phyloP scores from a whole-genome alignment of 495 filamentous ascomycete species.

The Symbiotaphrina buchneri region DNA sequence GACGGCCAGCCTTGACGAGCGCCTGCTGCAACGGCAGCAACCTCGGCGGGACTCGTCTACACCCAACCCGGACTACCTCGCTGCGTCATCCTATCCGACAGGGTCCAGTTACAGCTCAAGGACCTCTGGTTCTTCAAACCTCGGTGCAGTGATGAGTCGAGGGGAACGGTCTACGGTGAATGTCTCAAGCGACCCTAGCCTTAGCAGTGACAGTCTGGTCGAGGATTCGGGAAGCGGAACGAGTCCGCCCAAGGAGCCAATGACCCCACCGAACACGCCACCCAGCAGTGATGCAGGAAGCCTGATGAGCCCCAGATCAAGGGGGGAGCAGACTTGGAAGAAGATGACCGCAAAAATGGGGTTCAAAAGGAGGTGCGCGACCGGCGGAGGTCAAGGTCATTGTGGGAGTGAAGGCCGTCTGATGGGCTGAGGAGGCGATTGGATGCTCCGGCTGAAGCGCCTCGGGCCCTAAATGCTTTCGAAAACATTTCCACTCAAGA shows the following conservation, averaged over 20 bases:
- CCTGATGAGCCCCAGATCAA: constrained; percentile 25
- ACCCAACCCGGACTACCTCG: constrained; percentile 1
- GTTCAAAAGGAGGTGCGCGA: constrained; percentile 33
- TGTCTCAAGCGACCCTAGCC: too few species aligned
- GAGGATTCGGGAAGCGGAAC: constrained; percentile 22
- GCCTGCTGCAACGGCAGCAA: constrained; percentile 8
- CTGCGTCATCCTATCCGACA: constrained; percentile 11
- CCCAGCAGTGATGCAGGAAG: constrained; percentile 34
- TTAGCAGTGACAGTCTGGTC: constrained; percentile 24
- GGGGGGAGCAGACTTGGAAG: constrained; percentile 49
- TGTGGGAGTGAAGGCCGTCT: too few species aligned
- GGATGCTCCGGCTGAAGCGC: too few species aligned
- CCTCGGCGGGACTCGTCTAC: constrained; percentile 2
- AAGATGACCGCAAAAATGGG: constrained; percentile 64
- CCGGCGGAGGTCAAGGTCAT: too few species aligned
- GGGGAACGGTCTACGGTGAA: constrained; percentile 9
- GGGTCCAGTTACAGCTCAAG: constrained; percentile 3
- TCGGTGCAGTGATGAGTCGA: constrained; percentile 10
- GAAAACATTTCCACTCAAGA: too few species aligned
- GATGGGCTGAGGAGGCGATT: too few species aligned
- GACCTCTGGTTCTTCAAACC: too few species aligned
- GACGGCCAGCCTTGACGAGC: constrained; percentile 15
- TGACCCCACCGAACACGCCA: constrained; percentile 80
- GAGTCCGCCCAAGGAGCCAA: constrained; percentile 33
- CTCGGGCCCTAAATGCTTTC: too few species aligned